Conservation (phyloP, 2,329 filamentous ascomycete species). For the Clonostachys rosea region DNA sequence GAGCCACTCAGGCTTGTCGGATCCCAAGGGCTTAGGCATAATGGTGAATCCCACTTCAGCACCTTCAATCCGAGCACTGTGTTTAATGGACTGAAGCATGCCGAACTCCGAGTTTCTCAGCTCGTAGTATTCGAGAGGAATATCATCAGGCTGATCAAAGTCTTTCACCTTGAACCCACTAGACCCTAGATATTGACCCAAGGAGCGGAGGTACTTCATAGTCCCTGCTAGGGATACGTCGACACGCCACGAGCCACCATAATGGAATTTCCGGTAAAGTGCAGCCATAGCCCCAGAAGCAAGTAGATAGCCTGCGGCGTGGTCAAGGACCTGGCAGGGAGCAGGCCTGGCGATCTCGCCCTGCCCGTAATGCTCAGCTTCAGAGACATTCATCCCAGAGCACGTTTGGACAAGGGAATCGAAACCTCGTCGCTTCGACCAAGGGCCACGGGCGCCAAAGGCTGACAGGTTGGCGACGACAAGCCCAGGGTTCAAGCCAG, state of each 20-base stretch:
- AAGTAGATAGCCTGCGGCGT: conserved; percentile 46
- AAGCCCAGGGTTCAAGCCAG: conserved; percentile 30
- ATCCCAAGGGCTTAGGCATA: conserved; percentile 45
- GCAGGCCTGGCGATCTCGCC: conserved; percentile 30
- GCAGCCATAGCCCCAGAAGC: conserved; percentile 44
- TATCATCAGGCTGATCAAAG: conserved; percentile 17
- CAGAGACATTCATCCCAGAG: conserved; percentile 46
- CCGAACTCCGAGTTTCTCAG: conserved; percentile 38
- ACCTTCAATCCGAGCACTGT: conserved; percentile 42
- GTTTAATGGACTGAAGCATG: conserved; percentile 36
- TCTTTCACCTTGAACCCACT: conserved; percentile 34
- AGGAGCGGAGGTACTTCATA: conserved; percentile 49
- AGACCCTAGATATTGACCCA: conserved; percentile 42
- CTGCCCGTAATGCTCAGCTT: conserved; percentile 35
- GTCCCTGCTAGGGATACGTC: conserved; percentile 50
- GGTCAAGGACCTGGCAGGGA: conserved; percentile 50
- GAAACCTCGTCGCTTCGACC: conserved; percentile 38
- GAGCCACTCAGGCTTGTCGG: conserved; percentile 34
- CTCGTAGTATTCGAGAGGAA: conserved; percentile 31
- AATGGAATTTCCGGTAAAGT: conserved; percentile 33
- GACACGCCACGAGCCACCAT: conserved; percentile 42
- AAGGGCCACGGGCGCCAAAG: conserved; percentile 36
- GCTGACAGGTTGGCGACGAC: conserved; percentile 45
- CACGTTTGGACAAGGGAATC: conserved; percentile 44
- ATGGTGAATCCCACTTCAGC: conserved; percentile 39